phyloP scores from a whole-genome alignment of 768 basidiomycete genomes.

The Tricholoma saponaceum region DNA sequence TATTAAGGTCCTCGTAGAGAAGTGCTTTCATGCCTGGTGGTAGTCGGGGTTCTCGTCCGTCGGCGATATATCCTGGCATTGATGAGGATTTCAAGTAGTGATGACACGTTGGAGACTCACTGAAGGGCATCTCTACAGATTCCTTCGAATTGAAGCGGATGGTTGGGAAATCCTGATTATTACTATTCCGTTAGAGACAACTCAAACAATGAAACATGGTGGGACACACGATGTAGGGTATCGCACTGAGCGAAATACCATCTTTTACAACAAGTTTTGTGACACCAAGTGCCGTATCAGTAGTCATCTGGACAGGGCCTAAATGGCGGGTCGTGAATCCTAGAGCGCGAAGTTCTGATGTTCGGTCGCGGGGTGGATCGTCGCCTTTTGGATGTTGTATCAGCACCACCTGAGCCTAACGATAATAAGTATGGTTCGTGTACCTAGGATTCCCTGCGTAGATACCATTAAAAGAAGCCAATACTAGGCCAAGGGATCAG shows the following conservation, averaged over 20 bases:
- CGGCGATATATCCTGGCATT: slow-evolving; percentile 43
- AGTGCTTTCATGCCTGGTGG: slow-evolving; percentile 90
- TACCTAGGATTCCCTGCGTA: slow-evolving; percentile 58
- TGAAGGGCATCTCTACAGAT: slow-evolving; percentile 97
- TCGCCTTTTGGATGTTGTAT: slow-evolving; percentile 53
- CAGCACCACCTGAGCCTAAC: not conserved
- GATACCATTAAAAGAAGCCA: not conserved
- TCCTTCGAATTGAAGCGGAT: slow-evolving; percentile 85
- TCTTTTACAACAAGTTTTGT: slow-evolving; percentile 81
- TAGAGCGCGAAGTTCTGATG: slow-evolving; percentile 77
- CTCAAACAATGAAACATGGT: not conserved
- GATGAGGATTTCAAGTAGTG: not conserved
- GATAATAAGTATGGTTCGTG: not conserved
- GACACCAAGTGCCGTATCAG: slow-evolving; percentile 93
- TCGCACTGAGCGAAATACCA: slow-evolving; percentile 65
- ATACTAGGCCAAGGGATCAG: not conserved
- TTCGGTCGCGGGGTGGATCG: slow-evolving; percentile 93
- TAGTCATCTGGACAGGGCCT: slow-evolving; percentile 94
- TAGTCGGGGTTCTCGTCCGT: slow-evolving; percentile 61
- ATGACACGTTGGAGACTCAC: slow-evolving; percentile 39
- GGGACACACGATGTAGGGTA: slow-evolving; percentile 63
- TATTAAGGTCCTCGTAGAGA: slow-evolving; percentile 81
- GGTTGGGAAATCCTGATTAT: slow-evolving; percentile 75
- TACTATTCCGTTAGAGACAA: not conserved
- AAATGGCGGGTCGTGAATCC: slow-evolving; percentile 88